Evolutionary conservation across 306 rosid species (phyloP).

Genomic region (Vachellia pachyceras): DNA sequence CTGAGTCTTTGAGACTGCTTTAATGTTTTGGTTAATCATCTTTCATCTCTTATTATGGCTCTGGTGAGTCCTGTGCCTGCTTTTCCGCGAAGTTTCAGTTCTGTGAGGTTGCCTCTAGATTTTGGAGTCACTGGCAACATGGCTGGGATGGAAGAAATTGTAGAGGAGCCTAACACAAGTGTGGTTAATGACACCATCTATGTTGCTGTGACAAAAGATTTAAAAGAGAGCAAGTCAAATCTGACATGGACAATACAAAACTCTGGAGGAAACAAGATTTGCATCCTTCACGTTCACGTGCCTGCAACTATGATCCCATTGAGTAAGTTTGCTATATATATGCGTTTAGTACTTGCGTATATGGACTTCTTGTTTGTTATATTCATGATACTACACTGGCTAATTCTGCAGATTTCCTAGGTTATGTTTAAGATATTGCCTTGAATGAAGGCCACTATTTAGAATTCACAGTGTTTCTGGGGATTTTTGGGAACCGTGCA

Average conservation of each 20-base stretch:
- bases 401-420: slow-evolving; percentile 11
- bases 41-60: slow-evolving; percentile 54
- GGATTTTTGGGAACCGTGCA: background rate
- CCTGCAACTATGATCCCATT: slow-evolving; percentile 80
- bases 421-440: background rate
- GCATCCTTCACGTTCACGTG: slow-evolving; percentile 68
- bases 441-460: background rate
- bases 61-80: slow-evolving; percentile 62
- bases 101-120: slow-evolving; percentile 47
- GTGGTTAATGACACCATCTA: slow-evolving; percentile 56
- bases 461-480: background rate
- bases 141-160: slow-evolving; percentile 55
- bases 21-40: slow-evolving; percentile 28
- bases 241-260: slow-evolving; percentile 70
- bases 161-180: slow-evolving; percentile 52
- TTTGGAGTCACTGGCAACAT: slow-evolving; percentile 31
- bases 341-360: slow-evolving; percentile 14
- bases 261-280: slow-evolving; percentile 75
- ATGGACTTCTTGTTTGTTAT: slow-evolving; percentile 19
- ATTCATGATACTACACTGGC: slow-evolving; percentile 9
- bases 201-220: slow-evolving; percentile 73
- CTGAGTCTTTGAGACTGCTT: background rate
- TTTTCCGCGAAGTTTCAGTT: slow-evolving; percentile 40
- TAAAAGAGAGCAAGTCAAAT: slow-evolving; percentile 69
- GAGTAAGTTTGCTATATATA: slow-evolving; percentile 55